A percentile compares a stretch with the other conserved stretches of the same genome.
Evolutionary conservation across 768 basidiomycete genomes (phyloP).

Genomic region (Pisolithus tinctorius): DNA sequence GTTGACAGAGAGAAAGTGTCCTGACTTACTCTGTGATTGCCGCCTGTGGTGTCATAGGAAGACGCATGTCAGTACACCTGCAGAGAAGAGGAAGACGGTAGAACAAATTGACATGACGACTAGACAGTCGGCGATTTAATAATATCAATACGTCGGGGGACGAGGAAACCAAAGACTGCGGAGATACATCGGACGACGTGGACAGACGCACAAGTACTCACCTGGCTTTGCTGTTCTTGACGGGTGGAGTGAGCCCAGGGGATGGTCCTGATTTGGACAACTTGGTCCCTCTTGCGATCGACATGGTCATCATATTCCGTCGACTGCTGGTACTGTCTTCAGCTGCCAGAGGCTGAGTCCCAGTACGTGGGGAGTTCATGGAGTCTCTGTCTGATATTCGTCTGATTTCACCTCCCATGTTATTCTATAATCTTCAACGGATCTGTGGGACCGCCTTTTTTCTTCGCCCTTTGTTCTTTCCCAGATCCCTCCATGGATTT

Average conservation of each 20-base stretch:
- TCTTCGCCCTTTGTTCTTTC: background rate
- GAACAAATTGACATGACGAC: background rate
- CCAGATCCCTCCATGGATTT: constrained; percentile 13
- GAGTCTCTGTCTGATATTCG: background rate
- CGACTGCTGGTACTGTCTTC: background rate
- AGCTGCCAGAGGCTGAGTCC: background rate
- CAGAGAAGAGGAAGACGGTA: background rate
- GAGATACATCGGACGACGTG: background rate
- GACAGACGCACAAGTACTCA: background rate
- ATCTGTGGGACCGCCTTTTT: no score
- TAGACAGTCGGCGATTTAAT: background rate
- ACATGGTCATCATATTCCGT: background rate
- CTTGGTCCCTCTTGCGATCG: background rate
- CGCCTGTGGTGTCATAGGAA: constrained; percentile 44
- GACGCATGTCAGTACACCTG: constrained; percentile 24
- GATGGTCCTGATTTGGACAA: background rate
- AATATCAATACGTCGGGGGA: background rate
- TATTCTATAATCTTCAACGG: background rate
- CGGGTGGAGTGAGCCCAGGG: background rate
- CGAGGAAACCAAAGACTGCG: background rate
- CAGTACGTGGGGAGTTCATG: background rate
- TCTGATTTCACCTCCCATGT: background rate
- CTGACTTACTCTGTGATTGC: constrained; percentile 72
- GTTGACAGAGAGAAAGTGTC: constrained; percentile 6
- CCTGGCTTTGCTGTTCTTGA: background rate